Evolutionary conservation across 2,329 filamentous ascomycete genomes (phyloP), one percentile per base, ranked within the genome.

Genomic region (Botrytis squamosa): DNA sequence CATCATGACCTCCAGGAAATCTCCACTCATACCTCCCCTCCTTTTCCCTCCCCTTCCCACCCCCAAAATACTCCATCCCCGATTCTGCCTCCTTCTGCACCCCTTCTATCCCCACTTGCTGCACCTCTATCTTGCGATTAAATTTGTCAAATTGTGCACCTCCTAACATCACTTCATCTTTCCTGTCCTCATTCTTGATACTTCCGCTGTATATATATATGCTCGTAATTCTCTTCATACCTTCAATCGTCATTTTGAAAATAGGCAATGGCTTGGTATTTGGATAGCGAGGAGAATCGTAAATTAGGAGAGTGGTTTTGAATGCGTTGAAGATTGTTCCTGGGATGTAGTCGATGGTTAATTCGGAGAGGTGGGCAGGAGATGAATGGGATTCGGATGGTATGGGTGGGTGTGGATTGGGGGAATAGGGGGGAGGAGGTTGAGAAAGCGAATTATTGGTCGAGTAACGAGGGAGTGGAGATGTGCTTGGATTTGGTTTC

Each of bases 401-500:
- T 14, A 25, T 25, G 18, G 33, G 22, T 25, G 20, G 33, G 22
- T 38, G 20, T 25, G 33, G 33, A 16, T 3, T 25, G 18, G 20
- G 10, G 20, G 33, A 38, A 62, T 62, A 62, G 2, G 59, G 59
- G 20, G 33, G 33, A 36, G 59, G 33, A 18, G 18, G 22, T 38
- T 33, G 33, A 38, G 57, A 60, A 36, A 60, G 57, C 49, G 57
- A 60, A 22, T 20, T 20, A 6, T 33, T 33, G 57, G 33, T 60
- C 10, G 57, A 38, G 18, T 60, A 36, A 25, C 18, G 20, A 36
- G 57, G 33, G 7, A 22, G 57, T 60, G 20, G 20, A 36, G 33
- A 12, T 20, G 33, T 1, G 33, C 14, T 36, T 10, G 55, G 25
- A 1, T 7, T 8, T 16, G 2, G 1, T 0, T 16, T n/a, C n/a